Conservation (phyloP, 176 grass and related monocot genomes). For the Lolium multiflorum region DNA sequence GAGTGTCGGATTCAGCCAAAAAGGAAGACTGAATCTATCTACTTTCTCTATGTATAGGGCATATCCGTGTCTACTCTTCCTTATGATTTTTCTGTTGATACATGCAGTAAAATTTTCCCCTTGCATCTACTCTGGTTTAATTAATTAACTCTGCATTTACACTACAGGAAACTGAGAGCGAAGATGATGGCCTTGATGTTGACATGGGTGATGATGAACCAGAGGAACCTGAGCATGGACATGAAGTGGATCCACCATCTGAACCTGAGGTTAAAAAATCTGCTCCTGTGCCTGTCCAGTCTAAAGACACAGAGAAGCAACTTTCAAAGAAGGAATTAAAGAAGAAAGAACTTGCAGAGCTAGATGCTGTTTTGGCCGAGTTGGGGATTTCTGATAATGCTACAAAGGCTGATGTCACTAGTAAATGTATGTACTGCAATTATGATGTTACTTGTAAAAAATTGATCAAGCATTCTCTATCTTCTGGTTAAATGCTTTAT, state of each 20-base stretch:
- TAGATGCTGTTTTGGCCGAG: slow-evolving; percentile 73
- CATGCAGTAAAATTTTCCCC: neutral
- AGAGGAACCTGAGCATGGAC: slow-evolving; percentile 57
- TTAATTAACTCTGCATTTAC: slow-evolving; percentile 10
- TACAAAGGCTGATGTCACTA: neutral
- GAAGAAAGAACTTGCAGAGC: slow-evolving; percentile 76
- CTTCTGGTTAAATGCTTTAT: neutral
- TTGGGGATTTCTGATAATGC: slow-evolving; percentile 57
- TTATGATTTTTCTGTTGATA: neutral
- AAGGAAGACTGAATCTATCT: neutral
- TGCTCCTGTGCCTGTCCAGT: slow-evolving; percentile 37
- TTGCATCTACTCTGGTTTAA: neutral
- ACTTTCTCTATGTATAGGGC: neutral
- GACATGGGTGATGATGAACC: slow-evolving; percentile 57
- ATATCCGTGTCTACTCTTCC: neutral
- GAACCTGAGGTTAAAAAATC: slow-evolving; percentile 39
- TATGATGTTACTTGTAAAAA: neutral
- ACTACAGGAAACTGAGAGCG: slow-evolving; percentile 65
- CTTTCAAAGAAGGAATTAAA: slow-evolving; percentile 83
- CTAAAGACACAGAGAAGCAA: slow-evolving; percentile 69
- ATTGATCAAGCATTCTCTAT: neutral
- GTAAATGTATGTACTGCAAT: slow-evolving; percentile 26
- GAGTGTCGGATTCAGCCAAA: neutral
- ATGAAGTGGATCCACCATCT: slow-evolving; percentile 47
- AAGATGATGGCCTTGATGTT: slow-evolving; percentile 72